phyloP scores from a whole-genome alignment of 768 basidiomycete species.

The Mycena chlorophos region DNA sequence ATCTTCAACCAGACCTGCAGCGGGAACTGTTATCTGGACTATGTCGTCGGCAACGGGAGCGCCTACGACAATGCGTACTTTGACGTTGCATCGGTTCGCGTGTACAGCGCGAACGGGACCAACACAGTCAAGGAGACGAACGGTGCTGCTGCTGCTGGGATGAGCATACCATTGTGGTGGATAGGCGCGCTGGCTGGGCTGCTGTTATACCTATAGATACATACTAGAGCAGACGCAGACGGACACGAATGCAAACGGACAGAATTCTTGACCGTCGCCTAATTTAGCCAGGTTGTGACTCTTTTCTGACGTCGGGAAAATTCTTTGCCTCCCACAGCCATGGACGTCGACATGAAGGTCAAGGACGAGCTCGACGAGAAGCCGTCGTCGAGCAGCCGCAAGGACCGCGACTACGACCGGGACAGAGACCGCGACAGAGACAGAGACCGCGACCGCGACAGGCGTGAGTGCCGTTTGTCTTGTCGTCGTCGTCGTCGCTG shows the following conservation, averaged over 20 bases:
- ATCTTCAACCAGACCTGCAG: slow-evolving; percentile 63
- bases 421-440: slow-evolving; percentile 50
- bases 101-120: slow-evolving; percentile 41
- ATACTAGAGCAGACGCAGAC: neutral
- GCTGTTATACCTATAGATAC: neutral
- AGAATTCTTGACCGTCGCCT: no score
- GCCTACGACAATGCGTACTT: slow-evolving; percentile 71
- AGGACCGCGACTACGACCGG: slow-evolving; percentile 49
- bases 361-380: slow-evolving; percentile 76
- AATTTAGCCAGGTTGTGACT: slow-evolving; percentile 3
- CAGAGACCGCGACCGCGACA: slow-evolving; percentile 34
- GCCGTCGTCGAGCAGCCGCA: slow-evolving; percentile 40
- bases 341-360: slow-evolving; percentile 83
- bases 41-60: slow-evolving; percentile 61
- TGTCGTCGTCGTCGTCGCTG: neutral
- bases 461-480: slow-evolving; percentile 14
- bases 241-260: neutral
- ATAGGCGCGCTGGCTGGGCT: neutral
- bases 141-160: neutral
- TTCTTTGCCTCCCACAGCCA: slow-evolving; percentile 27
- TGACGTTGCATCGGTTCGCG: slow-evolving; percentile 61
- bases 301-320: slow-evolving; percentile 8
- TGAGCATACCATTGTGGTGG: no score
- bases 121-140: slow-evolving; percentile 26
- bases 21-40: slow-evolving; percentile 70